A percentile compares a stretch with the other conserved stretches of the same genome.
Conservation (phyloP, 2,329 filamentous ascomycete species). For the Calonectria multiphialidica region DNA sequence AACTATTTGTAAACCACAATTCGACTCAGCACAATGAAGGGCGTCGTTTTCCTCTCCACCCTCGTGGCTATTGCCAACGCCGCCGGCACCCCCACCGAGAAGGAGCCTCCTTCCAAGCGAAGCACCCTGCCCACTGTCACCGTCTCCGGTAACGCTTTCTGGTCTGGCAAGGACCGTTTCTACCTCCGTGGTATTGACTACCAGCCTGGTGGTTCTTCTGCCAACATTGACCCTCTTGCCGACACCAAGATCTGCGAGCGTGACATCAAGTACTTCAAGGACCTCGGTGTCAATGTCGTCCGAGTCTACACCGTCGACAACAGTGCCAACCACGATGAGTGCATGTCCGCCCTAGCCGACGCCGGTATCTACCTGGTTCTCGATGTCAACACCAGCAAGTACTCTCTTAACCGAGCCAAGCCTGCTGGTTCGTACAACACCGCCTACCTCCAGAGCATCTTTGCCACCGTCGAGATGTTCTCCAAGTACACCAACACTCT, state of each 20-base stretch:
- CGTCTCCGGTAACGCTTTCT: constrained; percentile 71
- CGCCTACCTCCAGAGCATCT: constrained; percentile 85
- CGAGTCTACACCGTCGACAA: constrained; percentile 96
- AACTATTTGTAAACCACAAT: constrained; percentile 24
- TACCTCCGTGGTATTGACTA: constrained; percentile 73
- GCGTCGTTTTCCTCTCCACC: constrained; percentile 58
- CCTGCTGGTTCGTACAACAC: constrained; percentile 90
- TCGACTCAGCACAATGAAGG: constrained; percentile 59
- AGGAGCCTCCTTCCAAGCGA: constrained; percentile 63
- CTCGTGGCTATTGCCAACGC: constrained; percentile 58
- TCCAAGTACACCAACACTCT: constrained; percentile 87
- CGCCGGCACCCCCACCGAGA: constrained; percentile 64
- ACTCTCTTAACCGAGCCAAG: constrained; percentile 84
- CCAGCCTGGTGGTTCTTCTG: constrained; percentile 71
- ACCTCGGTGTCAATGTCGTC: constrained; percentile 89
- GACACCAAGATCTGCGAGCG: constrained; percentile 78
- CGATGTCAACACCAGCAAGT: constrained; percentile 90
- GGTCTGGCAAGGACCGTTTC: constrained; percentile 64
- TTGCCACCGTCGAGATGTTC: constrained; percentile 90
- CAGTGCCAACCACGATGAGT: constrained; percentile 81
- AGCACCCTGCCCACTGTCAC: constrained; percentile 63
- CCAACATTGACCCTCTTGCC: constrained; percentile 79
- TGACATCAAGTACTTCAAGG: constrained; percentile 85
- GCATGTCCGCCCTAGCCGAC: constrained; percentile 84
- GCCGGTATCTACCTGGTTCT: constrained; percentile 93